These are phyloP conservation scores for Ephemerocybe angulata DNA, from an alignment of 768 basidiomycete genomes.

Conservation along the genomic window DNA sequence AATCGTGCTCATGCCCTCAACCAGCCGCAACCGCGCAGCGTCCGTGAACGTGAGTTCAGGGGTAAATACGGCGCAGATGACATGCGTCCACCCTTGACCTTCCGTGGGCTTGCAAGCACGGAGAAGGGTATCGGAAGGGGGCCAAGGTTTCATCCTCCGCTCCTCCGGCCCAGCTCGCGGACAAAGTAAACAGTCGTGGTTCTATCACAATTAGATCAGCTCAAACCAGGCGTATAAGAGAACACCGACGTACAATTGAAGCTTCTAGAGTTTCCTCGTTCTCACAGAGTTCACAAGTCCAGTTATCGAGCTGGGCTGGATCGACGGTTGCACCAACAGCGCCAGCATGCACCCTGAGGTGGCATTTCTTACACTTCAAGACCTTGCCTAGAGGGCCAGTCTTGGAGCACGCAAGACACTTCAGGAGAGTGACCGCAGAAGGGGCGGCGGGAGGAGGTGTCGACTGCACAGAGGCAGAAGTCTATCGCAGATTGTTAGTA, in stretches of 20 bases:
- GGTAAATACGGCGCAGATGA: conserved; percentile 84
- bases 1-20: conserved; percentile 82
- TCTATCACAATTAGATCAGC: conserved; percentile 39
- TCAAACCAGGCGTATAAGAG: conserved; percentile 3
- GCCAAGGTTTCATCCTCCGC: conserved; percentile 42
- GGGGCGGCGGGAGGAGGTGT: conserved; percentile 61
- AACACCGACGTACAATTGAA: conserved; percentile 56
- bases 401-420: conserved; percentile 74
- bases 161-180: conserved; percentile 55
- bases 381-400: conserved; percentile 75
- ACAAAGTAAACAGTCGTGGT: conserved; percentile 82
- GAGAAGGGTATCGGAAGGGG: conserved; percentile 60
- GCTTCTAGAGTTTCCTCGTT: conserved; percentile 81
- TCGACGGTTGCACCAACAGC: conserved; percentile 68
- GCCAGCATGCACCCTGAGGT: conserved; percentile 80
- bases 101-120: conserved; percentile 87
- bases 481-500: conserved; percentile 29
- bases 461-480: conserved; percentile 47
- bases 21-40: conserved; percentile 64
- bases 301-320: conserved; percentile 60
- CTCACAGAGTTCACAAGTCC: conserved; percentile 86
- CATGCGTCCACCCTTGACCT: conserved; percentile 89
- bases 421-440: conserved; percentile 50
- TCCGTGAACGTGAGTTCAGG: conserved; percentile 85
- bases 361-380: conserved; percentile 77